These are phyloP conservation scores for Penicillium sp. DNA, from an alignment of 2,329 filamentous ascomycete genomes.

Conservation along the genomic window DNA sequence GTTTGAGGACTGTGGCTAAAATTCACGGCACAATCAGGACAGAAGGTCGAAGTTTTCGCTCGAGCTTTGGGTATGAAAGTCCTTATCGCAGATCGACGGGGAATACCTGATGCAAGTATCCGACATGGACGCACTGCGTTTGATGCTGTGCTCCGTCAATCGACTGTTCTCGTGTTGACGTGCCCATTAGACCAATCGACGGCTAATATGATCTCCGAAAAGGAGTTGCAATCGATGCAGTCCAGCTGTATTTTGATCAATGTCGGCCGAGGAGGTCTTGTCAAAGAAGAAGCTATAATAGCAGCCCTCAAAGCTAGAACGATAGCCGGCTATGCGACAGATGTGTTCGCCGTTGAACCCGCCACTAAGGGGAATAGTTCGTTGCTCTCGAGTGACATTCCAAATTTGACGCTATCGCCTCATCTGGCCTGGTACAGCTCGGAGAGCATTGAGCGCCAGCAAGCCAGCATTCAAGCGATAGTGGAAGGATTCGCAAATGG, in stretches of 20 bases:
- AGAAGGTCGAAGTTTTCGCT: not conserved
- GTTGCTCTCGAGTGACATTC: not conserved
- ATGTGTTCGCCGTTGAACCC: not conserved
- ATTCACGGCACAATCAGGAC: not conserved
- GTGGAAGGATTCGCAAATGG: constrained; percentile 2
- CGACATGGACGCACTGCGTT: not conserved
- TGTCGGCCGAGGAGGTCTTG: not conserved
- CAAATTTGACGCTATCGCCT: not conserved
- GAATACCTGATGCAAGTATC: not conserved
- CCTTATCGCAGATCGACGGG: not conserved
- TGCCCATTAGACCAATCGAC: not conserved
- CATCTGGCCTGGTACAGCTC: constrained; percentile 2
- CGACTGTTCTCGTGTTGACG: not conserved
- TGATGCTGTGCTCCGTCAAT: not conserved
- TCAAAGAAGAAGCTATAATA: not conserved
- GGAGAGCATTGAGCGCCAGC: not conserved
- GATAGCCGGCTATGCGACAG: not conserved
- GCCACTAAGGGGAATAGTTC: not conserved
- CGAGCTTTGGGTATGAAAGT: not conserved
- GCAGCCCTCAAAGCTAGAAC: not conserved
- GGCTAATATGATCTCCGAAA: not conserved
- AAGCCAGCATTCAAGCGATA: not conserved
- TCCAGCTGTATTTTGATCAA: not conserved
- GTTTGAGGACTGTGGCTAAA: not conserved
- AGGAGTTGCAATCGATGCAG: not conserved